Conservation (phyloP, 305 asterid species). For the Rubia tinctorum region DNA sequence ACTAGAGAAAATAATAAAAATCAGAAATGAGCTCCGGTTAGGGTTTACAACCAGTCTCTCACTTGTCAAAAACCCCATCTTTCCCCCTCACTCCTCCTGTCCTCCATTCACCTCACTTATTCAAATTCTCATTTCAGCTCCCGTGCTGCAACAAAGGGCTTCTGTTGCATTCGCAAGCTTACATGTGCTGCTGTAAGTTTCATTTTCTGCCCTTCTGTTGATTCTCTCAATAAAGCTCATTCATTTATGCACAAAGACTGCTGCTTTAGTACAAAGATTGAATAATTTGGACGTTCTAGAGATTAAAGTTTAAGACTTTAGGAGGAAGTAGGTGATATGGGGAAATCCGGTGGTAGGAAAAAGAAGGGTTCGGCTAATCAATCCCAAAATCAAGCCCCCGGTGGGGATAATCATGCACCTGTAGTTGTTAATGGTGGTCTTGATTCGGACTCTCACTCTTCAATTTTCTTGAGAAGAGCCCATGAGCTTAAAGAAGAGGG, state of each 20-base stretch:
- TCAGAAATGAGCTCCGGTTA: conserved; percentile 6
- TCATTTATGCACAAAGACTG: conserved; percentile 13
- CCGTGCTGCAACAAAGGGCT: conserved; percentile 13
- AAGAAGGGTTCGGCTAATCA: conserved; percentile 53
- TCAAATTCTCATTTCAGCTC: conserved; percentile 20
- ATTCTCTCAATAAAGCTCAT: conserved; percentile 10
- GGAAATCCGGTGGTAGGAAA: conserved; percentile 90
- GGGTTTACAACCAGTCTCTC: conserved; percentile 20
- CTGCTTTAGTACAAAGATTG: conserved; percentile 2
- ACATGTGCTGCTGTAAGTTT: conserved; percentile 41
- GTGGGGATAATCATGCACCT: conserved; percentile 26
- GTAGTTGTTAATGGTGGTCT: conserved; percentile 58
- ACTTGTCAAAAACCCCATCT: conserved; percentile 14
- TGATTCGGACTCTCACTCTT: conserved; percentile 47
- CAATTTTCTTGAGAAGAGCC: conserved; percentile 70
- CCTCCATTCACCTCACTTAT: not conserved
- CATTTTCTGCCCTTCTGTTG: not conserved
- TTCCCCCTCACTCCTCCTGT: not conserved
- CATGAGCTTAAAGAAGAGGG: conserved; percentile 97
- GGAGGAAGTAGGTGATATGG: conserved; percentile 45
- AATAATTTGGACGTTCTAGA: not conserved
- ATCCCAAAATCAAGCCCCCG: conserved; percentile 31
- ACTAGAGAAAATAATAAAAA: not conserved
- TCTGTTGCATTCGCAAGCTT: conserved; percentile 3
- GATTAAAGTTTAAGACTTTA: conserved; percentile 28